A percentile compares a stretch with the other conserved stretches of the same genome.
Conservation (phyloP, 2,329 filamentous ascomycete genomes). For the Monilinia fructigena region DNA sequence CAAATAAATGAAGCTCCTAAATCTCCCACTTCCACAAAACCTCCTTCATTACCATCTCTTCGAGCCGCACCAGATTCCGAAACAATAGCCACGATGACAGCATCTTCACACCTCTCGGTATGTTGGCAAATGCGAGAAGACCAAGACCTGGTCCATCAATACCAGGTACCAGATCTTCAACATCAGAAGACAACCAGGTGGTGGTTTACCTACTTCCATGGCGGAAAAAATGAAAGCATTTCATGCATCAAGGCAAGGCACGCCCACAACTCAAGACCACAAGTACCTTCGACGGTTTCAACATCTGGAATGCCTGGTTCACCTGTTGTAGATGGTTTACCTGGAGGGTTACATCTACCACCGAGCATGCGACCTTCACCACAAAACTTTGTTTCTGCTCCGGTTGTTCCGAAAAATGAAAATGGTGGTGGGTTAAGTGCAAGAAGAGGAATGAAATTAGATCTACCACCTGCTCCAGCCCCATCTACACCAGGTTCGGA, state of each 20-base stretch:
- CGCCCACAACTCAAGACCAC: conserved; percentile 33
- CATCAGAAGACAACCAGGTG: conserved; percentile 43
- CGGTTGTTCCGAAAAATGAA: conserved; percentile 45
- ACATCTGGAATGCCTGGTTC: conserved; percentile 35
- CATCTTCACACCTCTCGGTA: conserved; percentile 81
- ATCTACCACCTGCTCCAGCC: conserved; percentile 31
- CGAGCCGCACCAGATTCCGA: conserved; percentile 60
- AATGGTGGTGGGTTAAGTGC: conserved; percentile 60
- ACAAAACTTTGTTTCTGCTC: conserved; percentile 51
- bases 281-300: conserved; percentile 38
- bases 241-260: conserved; percentile 62
- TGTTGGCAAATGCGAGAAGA: conserved; percentile 64
- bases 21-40: conserved; percentile 37
- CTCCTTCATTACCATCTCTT: conserved; percentile 56
- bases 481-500: conserved; percentile 28
- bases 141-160: conserved; percentile 40
- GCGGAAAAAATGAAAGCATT: conserved; percentile 70
- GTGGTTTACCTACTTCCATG: conserved; percentile 61
- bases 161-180: conserved; percentile 13
- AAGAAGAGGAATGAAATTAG: conserved; percentile 63
- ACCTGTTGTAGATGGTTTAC: conserved; percentile 43
- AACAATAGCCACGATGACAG: conserved; percentile 59
- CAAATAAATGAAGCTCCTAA: conserved; percentile 25
- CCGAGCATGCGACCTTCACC: conserved; percentile 48
- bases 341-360: conserved; percentile 46